phyloP scores from a whole-genome alignment of 768 basidiomycete species.

The Pisolithus sp. region DNA sequence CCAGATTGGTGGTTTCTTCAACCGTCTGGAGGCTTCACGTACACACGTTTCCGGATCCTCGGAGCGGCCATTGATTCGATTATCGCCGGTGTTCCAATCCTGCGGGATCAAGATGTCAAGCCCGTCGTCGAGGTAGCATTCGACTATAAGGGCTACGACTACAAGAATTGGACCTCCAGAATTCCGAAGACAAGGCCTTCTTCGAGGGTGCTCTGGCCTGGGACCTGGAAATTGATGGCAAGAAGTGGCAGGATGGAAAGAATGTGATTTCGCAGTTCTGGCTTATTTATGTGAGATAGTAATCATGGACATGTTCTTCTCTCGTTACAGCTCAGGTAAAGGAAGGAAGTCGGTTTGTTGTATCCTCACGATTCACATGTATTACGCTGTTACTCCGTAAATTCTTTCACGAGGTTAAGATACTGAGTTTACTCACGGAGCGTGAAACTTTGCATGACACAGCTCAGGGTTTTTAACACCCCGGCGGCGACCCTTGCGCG shows the following conservation, averaged over 20 bases:
- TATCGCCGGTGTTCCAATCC: slow-evolving; percentile 78
- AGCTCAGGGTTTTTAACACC: no score
- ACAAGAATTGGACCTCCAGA: slow-evolving; percentile 69
- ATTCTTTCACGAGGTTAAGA: no score
- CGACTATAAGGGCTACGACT: slow-evolving; percentile 87
- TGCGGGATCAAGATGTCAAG: slow-evolving; percentile 69
- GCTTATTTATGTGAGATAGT: not conserved
- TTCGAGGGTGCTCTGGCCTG: slow-evolving; percentile 91
- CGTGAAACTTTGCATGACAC: no score
- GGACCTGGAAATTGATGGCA: slow-evolving; percentile 85
- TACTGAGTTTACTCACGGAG: no score
- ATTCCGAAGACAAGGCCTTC: slow-evolving; percentile 75
- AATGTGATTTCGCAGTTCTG: slow-evolving; percentile 48
- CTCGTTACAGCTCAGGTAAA: slow-evolving; percentile 28
- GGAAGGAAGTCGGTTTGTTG: not conserved
- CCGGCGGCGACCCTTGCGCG: no score
- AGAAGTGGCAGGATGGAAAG: slow-evolving; percentile 89
- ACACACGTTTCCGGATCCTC: slow-evolving; percentile 93
- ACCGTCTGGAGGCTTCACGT: slow-evolving; percentile 94
- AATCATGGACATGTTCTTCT: not conserved
- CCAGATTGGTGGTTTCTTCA: slow-evolving; percentile 93
- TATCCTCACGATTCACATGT: no score
- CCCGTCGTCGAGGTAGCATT: slow-evolving; percentile 76
- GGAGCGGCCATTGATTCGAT: slow-evolving; percentile 71
- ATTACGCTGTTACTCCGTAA: no score